Evolutionary conservation across 805 yeast genomes (phyloP), one percentile per base, ranked within the genome.

Genomic region (Wickerhamomyces hampshirensis): DNA sequence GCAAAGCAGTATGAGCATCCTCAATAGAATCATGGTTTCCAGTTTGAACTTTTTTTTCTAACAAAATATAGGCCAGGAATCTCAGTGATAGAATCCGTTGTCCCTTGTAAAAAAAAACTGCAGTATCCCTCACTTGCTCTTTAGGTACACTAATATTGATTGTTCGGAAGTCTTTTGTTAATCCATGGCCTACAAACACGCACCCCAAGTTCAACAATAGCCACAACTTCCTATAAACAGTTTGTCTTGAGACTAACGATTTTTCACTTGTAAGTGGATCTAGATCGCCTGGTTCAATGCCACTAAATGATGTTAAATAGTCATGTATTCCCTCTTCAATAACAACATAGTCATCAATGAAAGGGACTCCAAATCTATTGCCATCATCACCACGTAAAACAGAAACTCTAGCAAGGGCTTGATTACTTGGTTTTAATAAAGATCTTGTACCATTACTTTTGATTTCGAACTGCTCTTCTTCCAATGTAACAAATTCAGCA

Each of bases 11-110:
- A 38, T 69, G 65, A 0, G 99, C 97, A 64, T 93, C 99, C 54
- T 93, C 98, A 30, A 93, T 88, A 1, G 98, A 91, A 56, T 94
- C 98, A 60, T 93, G 99, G 54, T 91, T 91, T 2, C 93, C 95
- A 3, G 77, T 78, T 58, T 93, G 99, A 23, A 94, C 95, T 33
- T 77, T 72, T 43, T 77, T 79, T 23, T 73, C 73, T 35, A 93
- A 66, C 31, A 91, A 67, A 19, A 77, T 77, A 71, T 88, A 88
- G 10, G 95, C 87, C 55, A 93, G 64, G 56, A 87, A 93, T 53
- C 91, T 82, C 48, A 93, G 70, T 4, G 96, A 85, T 24, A 93
- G 66, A 42, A 78, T 82, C 41, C 98, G 66, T 51, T 83, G 85
- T 34, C 83, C 78, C 46, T 85, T 68, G 58, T 80, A 84, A 60